These are phyloP conservation scores for Colletotrichum shisoi DNA, from an alignment of 2,329 filamentous ascomycete genomes.

Conservation along the genomic window DNA sequence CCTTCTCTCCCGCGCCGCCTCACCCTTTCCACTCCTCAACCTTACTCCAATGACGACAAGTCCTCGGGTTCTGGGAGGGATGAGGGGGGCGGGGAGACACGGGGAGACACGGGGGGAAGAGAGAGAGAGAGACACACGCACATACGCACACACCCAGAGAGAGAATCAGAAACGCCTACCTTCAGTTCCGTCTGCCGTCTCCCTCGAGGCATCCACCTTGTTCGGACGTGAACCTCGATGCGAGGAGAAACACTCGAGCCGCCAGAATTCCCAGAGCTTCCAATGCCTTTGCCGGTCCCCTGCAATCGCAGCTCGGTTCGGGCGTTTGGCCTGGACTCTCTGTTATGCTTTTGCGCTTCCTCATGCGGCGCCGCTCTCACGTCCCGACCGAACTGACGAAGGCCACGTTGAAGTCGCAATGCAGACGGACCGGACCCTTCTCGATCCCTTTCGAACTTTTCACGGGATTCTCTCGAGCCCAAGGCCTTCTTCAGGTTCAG, in stretches of 20 bases:
- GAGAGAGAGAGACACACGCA: neutral
- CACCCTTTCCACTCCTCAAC: conserved; percentile 17
- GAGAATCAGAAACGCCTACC: conserved; percentile 22
- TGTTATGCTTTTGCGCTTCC: conserved; percentile 1
- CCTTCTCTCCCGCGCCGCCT: conserved; percentile 23
- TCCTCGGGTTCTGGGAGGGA: neutral
- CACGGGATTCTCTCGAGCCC: neutral
- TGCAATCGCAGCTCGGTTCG: neutral
- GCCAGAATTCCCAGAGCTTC: conserved; percentile 6
- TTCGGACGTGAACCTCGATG: conserved; percentile 15
- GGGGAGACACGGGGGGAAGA: neutral
- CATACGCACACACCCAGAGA: neutral
- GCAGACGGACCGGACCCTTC: conserved; percentile 11
- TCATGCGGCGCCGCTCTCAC: neutral
- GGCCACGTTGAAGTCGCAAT: neutral
- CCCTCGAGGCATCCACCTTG: conserved; percentile 26
- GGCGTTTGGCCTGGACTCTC: neutral
- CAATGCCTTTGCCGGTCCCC: neutral
- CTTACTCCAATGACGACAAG: neutral
- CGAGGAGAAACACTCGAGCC: conserved; percentile 26
- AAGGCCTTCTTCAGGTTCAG: conserved; percentile 23
- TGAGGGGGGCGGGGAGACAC: neutral
- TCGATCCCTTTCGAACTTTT: no score
- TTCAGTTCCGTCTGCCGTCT: conserved; percentile 3
- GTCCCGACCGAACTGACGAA: no score